Percentiles rank a stretch among this genome's conserved stretches.
Evolutionary conservation across 106 monocot species (phyloP).

Genomic region (Posidonia australis): DNA sequence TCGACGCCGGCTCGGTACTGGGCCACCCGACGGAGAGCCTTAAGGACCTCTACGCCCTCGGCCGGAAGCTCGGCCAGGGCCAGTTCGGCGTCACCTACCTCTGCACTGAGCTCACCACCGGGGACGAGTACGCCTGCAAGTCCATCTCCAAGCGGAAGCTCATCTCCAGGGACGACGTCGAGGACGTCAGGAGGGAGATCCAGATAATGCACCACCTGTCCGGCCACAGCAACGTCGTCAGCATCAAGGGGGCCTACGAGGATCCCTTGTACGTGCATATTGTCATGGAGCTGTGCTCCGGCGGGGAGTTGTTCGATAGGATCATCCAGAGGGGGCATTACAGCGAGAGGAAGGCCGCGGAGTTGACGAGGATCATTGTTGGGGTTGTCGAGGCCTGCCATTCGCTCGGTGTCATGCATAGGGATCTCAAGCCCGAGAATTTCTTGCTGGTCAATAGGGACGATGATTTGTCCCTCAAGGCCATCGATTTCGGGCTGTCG

Average conservation of each 20-base stretch:
- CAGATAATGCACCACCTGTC: slow-evolving; percentile 28
- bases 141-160: slow-evolving; percentile 25
- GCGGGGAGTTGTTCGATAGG: slow-evolving; percentile 21
- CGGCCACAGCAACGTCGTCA: slow-evolving; percentile 14
- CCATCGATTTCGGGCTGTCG: slow-evolving; percentile 21
- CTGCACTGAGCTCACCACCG: slow-evolving; percentile 22
- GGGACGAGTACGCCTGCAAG: slow-evolving; percentile 24
- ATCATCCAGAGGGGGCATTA: slow-evolving; percentile 22
- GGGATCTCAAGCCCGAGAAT: slow-evolving; percentile 27
- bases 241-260: slow-evolving; percentile 23
- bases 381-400: slow-evolving; percentile 22
- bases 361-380: slow-evolving; percentile 17
- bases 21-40: slow-evolving; percentile 12
- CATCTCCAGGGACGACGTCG: slow-evolving; percentile 11
- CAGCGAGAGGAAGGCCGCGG: slow-evolving; percentile 22
- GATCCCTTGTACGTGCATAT: slow-evolving; percentile 14
- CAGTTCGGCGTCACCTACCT: slow-evolving; percentile 24
- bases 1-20: slow-evolving; percentile 15
- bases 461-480: slow-evolving; percentile 21
- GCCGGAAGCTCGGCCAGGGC: slow-evolving; percentile 19
- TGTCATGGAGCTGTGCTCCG: slow-evolving; percentile 22
- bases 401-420: slow-evolving; percentile 22
- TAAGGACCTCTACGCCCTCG: slow-evolving; percentile 14
- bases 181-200: slow-evolving; percentile 17
- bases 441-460: slow-evolving; percentile 22